Evolutionary conservation across 2,329 filamentous ascomycete species (phyloP), one percentile per base, ranked within the genome.

Genomic region (Aureobasidium sp.): DNA sequence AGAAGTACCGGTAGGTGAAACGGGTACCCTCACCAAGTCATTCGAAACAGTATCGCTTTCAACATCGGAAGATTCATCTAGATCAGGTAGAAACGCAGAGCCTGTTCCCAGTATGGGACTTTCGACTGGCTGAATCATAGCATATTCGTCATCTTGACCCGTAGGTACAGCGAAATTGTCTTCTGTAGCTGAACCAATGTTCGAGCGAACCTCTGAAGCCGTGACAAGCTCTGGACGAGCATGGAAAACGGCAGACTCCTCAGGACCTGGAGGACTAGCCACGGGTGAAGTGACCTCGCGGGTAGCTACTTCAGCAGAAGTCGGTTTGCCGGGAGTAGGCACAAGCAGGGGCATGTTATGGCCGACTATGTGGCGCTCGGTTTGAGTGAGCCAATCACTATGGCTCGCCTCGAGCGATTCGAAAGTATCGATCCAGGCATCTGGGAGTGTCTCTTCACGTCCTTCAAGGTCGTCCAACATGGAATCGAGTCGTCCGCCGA

Each of bases 391-490:
- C 94, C 94, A 99, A 27, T 86, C 82, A 8, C 86, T 84, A 73
- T 93, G 96, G 34, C 87, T 83, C 12, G 82, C 79, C 73, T 99
- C 94, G 5, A 95, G 79, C 0, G 77, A 75, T 72, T 97, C 94
- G 76, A 97, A 87, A 5, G 87, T 83, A 68, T 96, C 90, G 62
- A 97, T 84, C 94, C 93, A 99, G 32, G 78, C 73, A 44, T 95
- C 89, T 0, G 94, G 94, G 10, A 99, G 78, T 0, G 88, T 90
- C 69, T 99, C 94, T 47, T 88, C 81, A 61, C 86, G 81, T 1
- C 91, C 92, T 73, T 97, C 94, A 2, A 97, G 80, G 36, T 84
- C 82, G 74, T 99, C 92, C 15, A 99, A 81, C 83, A 97, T 91
- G 56, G 82, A 84, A 72, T 99, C 94, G 64, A 97, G 80, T 42